Percentiles rank a stretch among this genome's conserved stretches.
These are phyloP conservation scores for Fusarium nodosum DNA, from an alignment of 2,329 filamentous ascomycete species.

Conservation along the genomic window DNA sequence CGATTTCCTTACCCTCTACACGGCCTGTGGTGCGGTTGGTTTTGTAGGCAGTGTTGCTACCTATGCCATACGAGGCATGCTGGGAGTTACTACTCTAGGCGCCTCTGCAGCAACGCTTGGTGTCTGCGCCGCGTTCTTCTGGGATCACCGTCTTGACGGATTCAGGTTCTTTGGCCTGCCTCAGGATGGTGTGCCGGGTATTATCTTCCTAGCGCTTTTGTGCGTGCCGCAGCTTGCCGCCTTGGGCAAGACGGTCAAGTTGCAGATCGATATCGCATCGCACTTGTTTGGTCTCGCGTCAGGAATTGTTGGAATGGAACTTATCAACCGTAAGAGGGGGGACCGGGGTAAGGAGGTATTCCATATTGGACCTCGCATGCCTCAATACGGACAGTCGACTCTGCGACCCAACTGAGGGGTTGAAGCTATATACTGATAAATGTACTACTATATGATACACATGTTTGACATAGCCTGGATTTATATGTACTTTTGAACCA, in stretches of 20 bases:
- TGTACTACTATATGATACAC: slow-evolving; percentile 43
- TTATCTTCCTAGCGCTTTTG: slow-evolving; percentile 66
- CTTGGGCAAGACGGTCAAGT: slow-evolving; percentile 58
- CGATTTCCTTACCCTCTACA: slow-evolving; percentile 76
- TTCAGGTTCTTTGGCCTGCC: slow-evolving; percentile 71
- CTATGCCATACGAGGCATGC: slow-evolving; percentile 61
- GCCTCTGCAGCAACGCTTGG: slow-evolving; percentile 75
- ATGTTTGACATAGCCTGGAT: slow-evolving; percentile 39
- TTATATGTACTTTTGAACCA: slow-evolving; percentile 37
- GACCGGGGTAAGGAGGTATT: slow-evolving; percentile 39
- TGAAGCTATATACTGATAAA: slow-evolving; percentile 10
- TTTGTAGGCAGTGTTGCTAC: slow-evolving; percentile 69
- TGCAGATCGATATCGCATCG: slow-evolving; percentile 65
- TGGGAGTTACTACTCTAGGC: slow-evolving; percentile 70
- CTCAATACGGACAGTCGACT: slow-evolving; percentile 6
- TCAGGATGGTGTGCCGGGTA: slow-evolving; percentile 68
- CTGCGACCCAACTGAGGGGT: slow-evolving; percentile 14
- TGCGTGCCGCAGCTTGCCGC: slow-evolving; percentile 65
- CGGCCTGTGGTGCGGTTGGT: slow-evolving; percentile 69
- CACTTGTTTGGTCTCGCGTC: slow-evolving; percentile 66
- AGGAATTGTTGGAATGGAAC: slow-evolving; percentile 60
- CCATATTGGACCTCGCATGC: slow-evolving; percentile 19
- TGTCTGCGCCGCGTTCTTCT: slow-evolving; percentile 72
- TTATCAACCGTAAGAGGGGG: slow-evolving; percentile 46
- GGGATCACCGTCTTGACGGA: slow-evolving; percentile 68